Base-by-base conservation (phyloP, 164 flowering plant genomes). In the Liriodendron chinense region DNA sequence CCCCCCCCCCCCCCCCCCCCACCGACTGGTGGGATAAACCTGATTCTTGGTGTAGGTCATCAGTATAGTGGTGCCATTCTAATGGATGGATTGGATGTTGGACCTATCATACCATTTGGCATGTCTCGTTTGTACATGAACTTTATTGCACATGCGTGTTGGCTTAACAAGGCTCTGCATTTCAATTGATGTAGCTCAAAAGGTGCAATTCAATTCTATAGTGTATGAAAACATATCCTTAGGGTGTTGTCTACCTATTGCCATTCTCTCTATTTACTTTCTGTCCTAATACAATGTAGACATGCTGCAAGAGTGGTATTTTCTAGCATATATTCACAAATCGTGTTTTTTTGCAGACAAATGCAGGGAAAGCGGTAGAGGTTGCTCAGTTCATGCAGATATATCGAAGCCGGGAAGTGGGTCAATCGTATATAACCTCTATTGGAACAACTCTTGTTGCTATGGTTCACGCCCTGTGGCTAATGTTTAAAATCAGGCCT, bases 331-430 rank as follows among this genome's bases (percentile, higher is more conserved):
- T 48, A 18, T 0, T 63, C 53, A 43, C 16, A 65, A 69, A 65
- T 48, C 75, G 66, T 80, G 1, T 34, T 26, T 67, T 73, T 21
- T 9, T 79, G 78, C 85, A 86, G 90, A 69, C 63, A 75, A 86
- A 76, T 69, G 78, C 18, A 21, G 78, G 75, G 64, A 76, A 70
- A 50, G 75, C 62, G 59, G 64, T 20, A 75, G 84, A 81, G 16
- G 65, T 74, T 73, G 83, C 88, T 57, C 82, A 85, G 71, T 92
- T 83, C 80, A 83, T 90, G 92, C 90, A 91, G 84, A 90, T 94
- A 65, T 94, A 91, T 78, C 84, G 97, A 78, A 94, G 98, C 77
- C 87, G 97, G 65, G 99, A 94, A 86, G 98, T 96, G 69, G 98
- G 97, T 20, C 97, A 96, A 78, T 96, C 98, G 34, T 96, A 96